Conservation (phyloP, 2,329 filamentous ascomycete genomes). For the Fragosphaeria purpurea region DNA sequence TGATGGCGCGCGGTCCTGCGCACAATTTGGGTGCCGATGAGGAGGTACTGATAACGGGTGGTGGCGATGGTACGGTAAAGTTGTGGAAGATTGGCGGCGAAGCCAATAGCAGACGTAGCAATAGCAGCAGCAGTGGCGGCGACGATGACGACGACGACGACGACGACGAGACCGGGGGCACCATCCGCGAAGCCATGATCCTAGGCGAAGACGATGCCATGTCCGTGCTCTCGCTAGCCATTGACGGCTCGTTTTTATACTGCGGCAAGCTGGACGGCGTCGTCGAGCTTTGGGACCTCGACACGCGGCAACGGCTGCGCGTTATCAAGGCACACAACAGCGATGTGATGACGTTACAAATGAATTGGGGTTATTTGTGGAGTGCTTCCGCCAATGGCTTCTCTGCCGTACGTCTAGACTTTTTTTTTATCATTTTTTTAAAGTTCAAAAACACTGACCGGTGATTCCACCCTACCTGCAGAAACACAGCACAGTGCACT, state of each 20-base stretch:
- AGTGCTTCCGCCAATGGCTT: constrained; percentile 84
- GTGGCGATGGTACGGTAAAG: constrained; percentile 89
- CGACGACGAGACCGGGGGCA: constrained; percentile 44
- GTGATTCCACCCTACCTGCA: constrained; percentile 18
- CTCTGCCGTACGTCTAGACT: constrained; percentile 53
- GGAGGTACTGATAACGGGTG: constrained; percentile 81
- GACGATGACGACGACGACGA: constrained; percentile 30
- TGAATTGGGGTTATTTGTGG: constrained; percentile 77
- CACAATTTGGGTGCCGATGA: constrained; percentile 59
- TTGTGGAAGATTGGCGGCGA: constrained; percentile 61
- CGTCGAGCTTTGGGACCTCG: constrained; percentile 92
- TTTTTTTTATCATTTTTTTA: background rate
- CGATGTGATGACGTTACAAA: constrained; percentile 77
- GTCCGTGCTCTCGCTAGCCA: constrained; percentile 65
- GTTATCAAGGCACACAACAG: constrained; percentile 72
- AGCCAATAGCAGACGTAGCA: constrained; percentile 9
- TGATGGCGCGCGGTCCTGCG: constrained; percentile 62
- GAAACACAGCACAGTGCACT: constrained; percentile 59
- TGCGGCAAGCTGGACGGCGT: constrained; percentile 79
- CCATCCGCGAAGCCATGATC: constrained; percentile 59
- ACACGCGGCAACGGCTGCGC: constrained; percentile 81
- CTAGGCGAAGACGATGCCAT: constrained; percentile 52
- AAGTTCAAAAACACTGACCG: background rate
- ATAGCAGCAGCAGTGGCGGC: constrained; percentile 30
- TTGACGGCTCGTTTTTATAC: constrained; percentile 88